Evolutionary conservation across 164 flowering plant species (phyloP), one percentile per base, ranked within the genome.

Genomic region (Dillenia turbinata): DNA sequence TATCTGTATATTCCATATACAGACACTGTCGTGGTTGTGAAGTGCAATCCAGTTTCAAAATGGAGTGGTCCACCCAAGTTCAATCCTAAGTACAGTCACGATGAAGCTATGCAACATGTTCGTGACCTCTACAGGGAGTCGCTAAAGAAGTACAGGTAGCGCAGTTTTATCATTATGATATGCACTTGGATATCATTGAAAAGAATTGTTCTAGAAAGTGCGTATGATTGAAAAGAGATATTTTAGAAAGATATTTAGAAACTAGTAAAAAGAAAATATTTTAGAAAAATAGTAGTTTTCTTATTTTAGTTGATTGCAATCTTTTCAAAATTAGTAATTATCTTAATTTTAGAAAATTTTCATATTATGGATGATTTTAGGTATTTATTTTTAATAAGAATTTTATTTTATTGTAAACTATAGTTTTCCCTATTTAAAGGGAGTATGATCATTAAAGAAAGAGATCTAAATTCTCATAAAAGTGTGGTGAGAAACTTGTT

Each of bases 1-100:
- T 95, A 95, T 76, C 78, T 95, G 73, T 72, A 88, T 66, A 90
- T 95, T 71, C 99, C 99, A 52, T 95, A 90, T 67, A 92, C 97
- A 0, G 97, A 95, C 67, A 75, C 85, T 56, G 89, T 92, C 69
- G 97, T 95, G 69, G 92, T 95, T 67, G 99, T 95, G 66, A 84
- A 60, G 12, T 95, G 99, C 79, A 95, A 95, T 66, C 96, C 96
- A 71, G 71, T 90, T 61, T 79, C 96, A 15, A 92, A 84, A 68
- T 77, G 95, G 91, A 86, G 65, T 69, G 90, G 97, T 61, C 87
- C 84, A 46, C 92, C 96, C 10, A 91, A 90, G 66, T 83, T 81
- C 72, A 84, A 83, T 67, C 92, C 97, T 24, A 89, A 88, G 57
- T 90, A 92, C 71, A 79, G 76, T 15, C 52, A 47, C 10, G 97